phyloP scores from a whole-genome alignment of 257 asterid genomes.

The Anisodus tanguticus region DNA sequence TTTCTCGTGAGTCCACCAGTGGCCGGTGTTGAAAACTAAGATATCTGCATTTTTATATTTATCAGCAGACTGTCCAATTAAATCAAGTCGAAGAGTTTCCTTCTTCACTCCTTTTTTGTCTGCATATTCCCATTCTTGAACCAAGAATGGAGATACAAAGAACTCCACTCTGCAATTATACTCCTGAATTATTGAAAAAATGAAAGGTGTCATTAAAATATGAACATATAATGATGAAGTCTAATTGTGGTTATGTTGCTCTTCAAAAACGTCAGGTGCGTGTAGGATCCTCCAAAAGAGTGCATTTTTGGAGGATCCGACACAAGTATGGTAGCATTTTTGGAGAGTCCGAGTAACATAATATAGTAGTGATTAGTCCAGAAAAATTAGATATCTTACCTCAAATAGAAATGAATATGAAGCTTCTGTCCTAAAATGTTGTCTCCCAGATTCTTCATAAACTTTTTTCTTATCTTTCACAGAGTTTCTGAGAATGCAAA shows the following conservation, averaged over 20 bases:
- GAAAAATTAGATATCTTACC: slow-evolving; percentile 37
- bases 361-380: not conserved
- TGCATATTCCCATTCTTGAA: slow-evolving; percentile 67
- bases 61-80: slow-evolving; percentile 49
- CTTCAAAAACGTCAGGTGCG: not conserved
- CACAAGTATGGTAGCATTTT: no score
- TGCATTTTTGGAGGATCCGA: no score
- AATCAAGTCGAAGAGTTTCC: slow-evolving; percentile 76
- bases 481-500: slow-evolving; percentile 64
- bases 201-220: not conserved
- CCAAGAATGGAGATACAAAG: slow-evolving; percentile 70
- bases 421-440: slow-evolving; percentile 61
- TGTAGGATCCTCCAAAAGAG: not conserved
- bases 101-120: slow-evolving; percentile 51
- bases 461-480: slow-evolving; percentile 62
- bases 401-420: slow-evolving; percentile 64
- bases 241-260: not conserved
- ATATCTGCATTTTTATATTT: slow-evolving; percentile 62
- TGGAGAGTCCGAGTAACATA: not conserved
- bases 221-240: not conserved
- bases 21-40: slow-evolving; percentile 74
- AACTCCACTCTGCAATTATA: slow-evolving; percentile 63
- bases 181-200: slow-evolving; percentile 48
- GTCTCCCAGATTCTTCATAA: slow-evolving; percentile 65
- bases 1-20: slow-evolving; percentile 91